phyloP scores from a whole-genome alignment of 805 yeast genomes.

The Yamadazyma endophytica region DNA sequence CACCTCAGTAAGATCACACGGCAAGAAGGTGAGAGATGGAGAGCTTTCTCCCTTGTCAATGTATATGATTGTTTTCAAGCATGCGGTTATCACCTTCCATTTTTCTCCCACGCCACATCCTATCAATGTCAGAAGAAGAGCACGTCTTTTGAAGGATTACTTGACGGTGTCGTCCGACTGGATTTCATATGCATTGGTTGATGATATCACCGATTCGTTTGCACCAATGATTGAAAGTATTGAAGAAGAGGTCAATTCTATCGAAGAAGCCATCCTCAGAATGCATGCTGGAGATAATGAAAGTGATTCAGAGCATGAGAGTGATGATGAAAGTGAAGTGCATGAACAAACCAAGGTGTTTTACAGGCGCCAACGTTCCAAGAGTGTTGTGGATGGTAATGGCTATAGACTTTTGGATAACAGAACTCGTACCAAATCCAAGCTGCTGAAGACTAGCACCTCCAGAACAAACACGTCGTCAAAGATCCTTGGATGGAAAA shows the following conservation, averaged over 20 bases:
- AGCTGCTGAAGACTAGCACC: no score
- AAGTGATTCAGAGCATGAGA: conserved; percentile 38
- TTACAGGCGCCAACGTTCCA: conserved; percentile 31
- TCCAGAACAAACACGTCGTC: conserved; percentile 47
- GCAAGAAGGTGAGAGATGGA: conserved; percentile 37
- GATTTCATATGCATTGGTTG: conserved; percentile 95
- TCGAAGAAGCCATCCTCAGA: conserved; percentile 83
- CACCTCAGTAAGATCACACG: conserved; percentile 19
- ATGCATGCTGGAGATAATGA: conserved; percentile 73
- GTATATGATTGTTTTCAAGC: conserved; percentile 86
- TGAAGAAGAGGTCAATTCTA: conserved; percentile 90
- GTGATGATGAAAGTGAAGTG: conserved; percentile 18
- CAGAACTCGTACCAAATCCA: conserved; percentile 6
- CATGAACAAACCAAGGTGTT: conserved; percentile 22
- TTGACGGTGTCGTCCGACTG: conserved; percentile 90
- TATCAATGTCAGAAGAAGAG: conserved; percentile 90
- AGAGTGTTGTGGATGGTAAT: conserved; percentile 31
- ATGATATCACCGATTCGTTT: conserved; percentile 95
- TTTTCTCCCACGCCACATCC: conserved; percentile 95
- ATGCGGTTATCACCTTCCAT: conserved; percentile 91
- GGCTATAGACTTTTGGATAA: conserved; percentile 9
- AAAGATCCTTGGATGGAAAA: conserved; percentile 61
- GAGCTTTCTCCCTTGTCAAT: conserved; percentile 87
- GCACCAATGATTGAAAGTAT: conserved; percentile 95
- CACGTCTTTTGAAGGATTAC: conserved; percentile 81